Conservation (phyloP, 2,329 filamentous ascomycete genomes). For the Sclerotinia nivalis region DNA sequence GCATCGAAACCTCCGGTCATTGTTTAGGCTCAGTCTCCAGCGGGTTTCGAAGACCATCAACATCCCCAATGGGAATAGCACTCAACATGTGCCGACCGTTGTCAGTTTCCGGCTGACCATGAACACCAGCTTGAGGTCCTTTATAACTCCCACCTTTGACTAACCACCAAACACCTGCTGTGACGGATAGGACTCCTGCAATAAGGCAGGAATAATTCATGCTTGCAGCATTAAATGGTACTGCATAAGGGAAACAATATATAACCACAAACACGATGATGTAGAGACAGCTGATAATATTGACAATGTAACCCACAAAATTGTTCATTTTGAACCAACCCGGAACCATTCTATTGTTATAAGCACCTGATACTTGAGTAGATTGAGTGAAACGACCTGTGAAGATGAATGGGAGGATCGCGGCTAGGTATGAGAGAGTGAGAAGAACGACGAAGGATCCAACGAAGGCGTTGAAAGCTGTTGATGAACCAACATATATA, state of each 20-base stretch:
- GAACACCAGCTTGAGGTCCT: constrained; percentile 29
- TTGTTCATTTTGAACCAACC: constrained; percentile 60
- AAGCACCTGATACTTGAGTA: constrained; percentile 22
- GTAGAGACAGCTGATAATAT: constrained; percentile 55
- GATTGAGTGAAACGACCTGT: constrained; percentile 42
- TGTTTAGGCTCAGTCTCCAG: not conserved
- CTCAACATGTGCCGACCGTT: not conserved
- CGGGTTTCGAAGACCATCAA: not conserved
- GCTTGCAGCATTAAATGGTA: constrained; percentile 48
- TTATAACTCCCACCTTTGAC: constrained; percentile 35
- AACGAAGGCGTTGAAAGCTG: constrained; percentile 67
- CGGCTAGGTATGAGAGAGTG: constrained; percentile 60
- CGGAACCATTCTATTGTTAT: constrained; percentile 47
- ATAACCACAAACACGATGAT: constrained; percentile 63
- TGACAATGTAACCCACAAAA: constrained; percentile 51
- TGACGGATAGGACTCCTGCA: constrained; percentile 46
- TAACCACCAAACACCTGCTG: constrained; percentile 48
- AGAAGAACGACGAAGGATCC: constrained; percentile 58
- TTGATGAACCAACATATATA: constrained; percentile 66
- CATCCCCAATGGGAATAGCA: not conserved
- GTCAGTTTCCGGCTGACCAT: not conserved
- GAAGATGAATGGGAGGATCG: constrained; percentile 59
- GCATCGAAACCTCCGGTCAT: not conserved
- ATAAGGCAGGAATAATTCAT: constrained; percentile 57
- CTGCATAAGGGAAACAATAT: constrained; percentile 58